Evolutionary conservation across 75 land plant genomes (phyloP).

Genomic region (Picea sitchensis): DNA sequence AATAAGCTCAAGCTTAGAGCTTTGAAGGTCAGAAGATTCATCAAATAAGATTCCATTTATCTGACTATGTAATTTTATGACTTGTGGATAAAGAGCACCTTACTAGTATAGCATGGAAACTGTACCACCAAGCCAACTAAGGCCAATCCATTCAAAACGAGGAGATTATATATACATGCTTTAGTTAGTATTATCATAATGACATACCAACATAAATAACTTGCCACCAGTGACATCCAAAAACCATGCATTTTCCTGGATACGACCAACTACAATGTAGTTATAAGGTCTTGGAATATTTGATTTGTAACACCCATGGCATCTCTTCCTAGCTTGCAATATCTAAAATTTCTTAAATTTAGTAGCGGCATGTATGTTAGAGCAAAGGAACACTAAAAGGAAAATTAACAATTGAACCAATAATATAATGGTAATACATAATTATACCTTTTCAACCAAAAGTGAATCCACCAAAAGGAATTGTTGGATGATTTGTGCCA

Average conservation of each 20-base stretch:
- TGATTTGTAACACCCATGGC: not conserved
- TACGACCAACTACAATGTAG: not conserved
- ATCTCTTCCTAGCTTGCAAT: not conserved
- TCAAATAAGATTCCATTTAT: not conserved
- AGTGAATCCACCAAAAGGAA: conserved; percentile 27
- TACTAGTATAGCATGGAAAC: not conserved
- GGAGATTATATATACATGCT: conserved; percentile 4
- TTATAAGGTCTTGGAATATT: not conserved
- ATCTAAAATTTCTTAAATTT: not conserved
- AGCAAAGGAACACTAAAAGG: not conserved
- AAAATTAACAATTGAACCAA: not conserved
- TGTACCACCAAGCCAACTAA: not conserved
- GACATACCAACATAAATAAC: conserved; percentile 7
- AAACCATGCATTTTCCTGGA: conserved; percentile 1
- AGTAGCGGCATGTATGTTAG: too few species aligned
- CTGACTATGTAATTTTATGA: not conserved
- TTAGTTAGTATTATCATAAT: not conserved
- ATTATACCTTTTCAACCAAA: conserved; percentile 15
- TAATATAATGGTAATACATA: not conserved
- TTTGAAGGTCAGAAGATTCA: not conserved
- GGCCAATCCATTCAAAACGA: not conserved
- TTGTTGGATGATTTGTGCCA: conserved; percentile 17
- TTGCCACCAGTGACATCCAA: conserved; percentile 3
- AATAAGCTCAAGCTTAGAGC: not conserved
- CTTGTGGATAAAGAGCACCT: conserved; percentile 3